phyloP scores from a whole-genome alignment of 768 basidiomycete genomes.

The Grammothele lineata region DNA sequence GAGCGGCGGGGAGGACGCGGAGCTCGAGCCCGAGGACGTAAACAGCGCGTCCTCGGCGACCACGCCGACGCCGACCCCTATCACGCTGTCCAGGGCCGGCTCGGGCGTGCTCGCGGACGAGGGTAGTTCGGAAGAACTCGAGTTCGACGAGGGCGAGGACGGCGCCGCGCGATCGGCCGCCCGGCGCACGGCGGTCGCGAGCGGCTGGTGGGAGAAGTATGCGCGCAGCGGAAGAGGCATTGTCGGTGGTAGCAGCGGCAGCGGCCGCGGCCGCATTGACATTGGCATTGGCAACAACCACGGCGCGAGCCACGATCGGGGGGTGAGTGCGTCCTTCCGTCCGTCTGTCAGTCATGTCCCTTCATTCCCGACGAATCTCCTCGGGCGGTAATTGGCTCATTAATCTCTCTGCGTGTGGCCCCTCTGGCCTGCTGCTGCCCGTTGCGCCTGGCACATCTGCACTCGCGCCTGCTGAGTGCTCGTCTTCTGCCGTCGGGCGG shows the following conservation, averaged over 20 bases:
- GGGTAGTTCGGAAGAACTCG: conserved; percentile 4
- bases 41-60: conserved; percentile 28
- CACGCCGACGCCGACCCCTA: conserved; percentile 25
- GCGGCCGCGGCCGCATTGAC: too few species aligned
- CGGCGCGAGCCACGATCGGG: not conserved
- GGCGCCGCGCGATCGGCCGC: conserved; percentile 20
- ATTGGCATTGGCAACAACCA: not conserved
- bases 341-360: not conserved
- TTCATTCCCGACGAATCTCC: conserved; percentile 16
- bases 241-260: not conserved
- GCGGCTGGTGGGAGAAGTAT: conserved; percentile 53
- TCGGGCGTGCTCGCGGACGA: conserved; percentile 2
- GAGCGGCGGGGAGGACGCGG: conserved; percentile 42
- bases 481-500: too few species aligned
- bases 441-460: not conserved
- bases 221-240: conserved; percentile 25
- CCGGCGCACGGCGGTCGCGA: conserved; percentile 32
- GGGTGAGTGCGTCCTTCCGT: conserved; percentile 6
- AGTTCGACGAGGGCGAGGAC: conserved; percentile 16
- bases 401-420: too few species aligned
- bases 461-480: too few species aligned
- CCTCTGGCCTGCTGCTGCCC: not conserved
- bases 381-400: conserved; percentile 6
- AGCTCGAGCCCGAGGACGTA: conserved; percentile 22
- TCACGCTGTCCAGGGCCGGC: too few species aligned